Base-by-base conservation (phyloP, 2,329 filamentous ascomycete species). In the Macrophomina tecta region DNA sequence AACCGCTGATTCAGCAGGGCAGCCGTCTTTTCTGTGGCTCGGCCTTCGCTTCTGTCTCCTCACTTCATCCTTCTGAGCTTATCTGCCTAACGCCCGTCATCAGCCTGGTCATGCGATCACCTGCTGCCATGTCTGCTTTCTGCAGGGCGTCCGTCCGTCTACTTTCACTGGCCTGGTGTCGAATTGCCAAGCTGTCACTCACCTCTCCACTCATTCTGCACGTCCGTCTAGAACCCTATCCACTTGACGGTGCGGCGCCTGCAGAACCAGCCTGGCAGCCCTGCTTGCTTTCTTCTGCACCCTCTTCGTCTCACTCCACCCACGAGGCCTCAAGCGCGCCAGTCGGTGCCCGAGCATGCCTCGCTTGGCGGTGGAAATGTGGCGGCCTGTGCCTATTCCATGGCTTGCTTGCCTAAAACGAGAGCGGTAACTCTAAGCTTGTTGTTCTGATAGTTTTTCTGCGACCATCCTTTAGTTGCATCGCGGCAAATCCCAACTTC, bases 1-100 rank as follows among this genome's bases (percentile, higher is more conserved):
- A 30, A 9, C 49, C 28, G 49, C 14, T 55, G 52, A 55, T 55
- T 55, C 52, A 55, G 52, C 32, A 14, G 40, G 9, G 40, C 4
- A 12, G 34, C n/a, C 16, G 3, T 14, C 28, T 14, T 42, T 18
- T 18, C 18, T 18, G 18, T 18, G 18, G 18, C 18, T 18, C 18
- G 18, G 18, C 53, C 23, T 32, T 61, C 56, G 56, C 32, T 49
- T 62, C 16, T 28, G 16, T 16, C 45, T 61, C 56, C 56, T 61
- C 42, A 5, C 49, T 61, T n/a, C 42, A 32, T 18, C 18, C n/a
- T 16, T 49, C 40, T 61, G 56, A 48, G 40, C 56, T 61, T 61
- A 61, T 61, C 56, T 61, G 55, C 55, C 40, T 46, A 28, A 60
- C 55, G 55, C 56, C 56, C 18, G 58, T 49, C 58, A 62, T 62